phyloP scores from a whole-genome alignment of 805 yeast genomes.

The Ogataea thermomethanolica region DNA sequence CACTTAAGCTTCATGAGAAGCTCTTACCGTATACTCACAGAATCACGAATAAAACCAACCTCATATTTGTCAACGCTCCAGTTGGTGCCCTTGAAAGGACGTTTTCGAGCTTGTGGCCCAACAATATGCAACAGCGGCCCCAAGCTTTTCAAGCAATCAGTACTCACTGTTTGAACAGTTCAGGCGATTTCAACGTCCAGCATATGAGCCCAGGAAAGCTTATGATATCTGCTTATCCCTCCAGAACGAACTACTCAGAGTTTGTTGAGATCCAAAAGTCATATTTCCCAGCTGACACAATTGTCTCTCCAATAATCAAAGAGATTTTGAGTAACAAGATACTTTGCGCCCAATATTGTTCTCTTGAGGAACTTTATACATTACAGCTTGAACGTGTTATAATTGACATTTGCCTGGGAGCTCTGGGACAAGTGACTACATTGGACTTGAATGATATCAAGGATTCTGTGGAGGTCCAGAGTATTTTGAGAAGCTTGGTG shows the following conservation, averaged over 20 bases:
- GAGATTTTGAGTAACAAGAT: conserved; percentile 14
- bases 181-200: conserved; percentile 21
- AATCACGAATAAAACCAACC: conserved; percentile 18
- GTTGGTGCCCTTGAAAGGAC: conserved; percentile 19
- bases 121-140: conserved; percentile 12
- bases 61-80: conserved; percentile 26
- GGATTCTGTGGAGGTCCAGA: conserved; percentile 2
- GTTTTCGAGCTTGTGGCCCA: conserved; percentile 6
- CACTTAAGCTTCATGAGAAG: conserved; percentile 1
- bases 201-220: conserved; percentile 25
- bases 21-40: conserved; percentile 8
- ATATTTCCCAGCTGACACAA: conserved; percentile 14
- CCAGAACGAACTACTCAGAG: neutral
- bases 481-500: conserved; percentile 17
- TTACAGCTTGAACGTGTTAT: conserved; percentile 23
- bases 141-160: conserved; percentile 22
- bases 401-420: conserved; percentile 22
- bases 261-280: conserved; percentile 7
- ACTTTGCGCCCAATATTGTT: conserved; percentile 19
- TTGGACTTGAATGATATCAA: conserved; percentile 2
- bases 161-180: conserved; percentile 19
- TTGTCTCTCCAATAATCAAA: conserved; percentile 13
- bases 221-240: conserved; percentile 20
- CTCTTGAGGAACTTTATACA: conserved; percentile 19
- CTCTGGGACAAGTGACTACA: conserved; percentile 15